Conservation (phyloP, 1,284 basidiomycete genomes). For the Ceratorhiza oryzae-sativae region DNA sequence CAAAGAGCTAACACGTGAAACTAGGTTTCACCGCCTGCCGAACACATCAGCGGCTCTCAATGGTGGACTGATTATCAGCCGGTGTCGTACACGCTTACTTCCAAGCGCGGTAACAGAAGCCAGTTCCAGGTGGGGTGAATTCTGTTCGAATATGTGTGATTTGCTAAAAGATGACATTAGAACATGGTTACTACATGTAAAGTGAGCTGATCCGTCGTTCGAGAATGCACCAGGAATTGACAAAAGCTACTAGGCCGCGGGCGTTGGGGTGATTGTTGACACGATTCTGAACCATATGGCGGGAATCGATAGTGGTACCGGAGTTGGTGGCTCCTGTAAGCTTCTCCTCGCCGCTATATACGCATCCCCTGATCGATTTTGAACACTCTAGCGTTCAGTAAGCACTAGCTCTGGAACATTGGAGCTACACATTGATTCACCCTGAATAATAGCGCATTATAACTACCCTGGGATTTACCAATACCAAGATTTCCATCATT, state of each 20-base stretch:
- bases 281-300: constrained; percentile 43
- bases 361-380: neutral
- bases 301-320: constrained; percentile 39
- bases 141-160: constrained; percentile 52
- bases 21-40: constrained; percentile 39
- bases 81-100: constrained; percentile 57
- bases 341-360: neutral
- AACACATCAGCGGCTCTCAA: constrained; percentile 53
- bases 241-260: constrained; percentile 26
- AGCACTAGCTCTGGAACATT: neutral
- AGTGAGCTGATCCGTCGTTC: neutral
- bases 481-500: constrained; percentile 43
- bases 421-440: neutral
- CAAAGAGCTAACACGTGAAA: neutral
- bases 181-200: constrained; percentile 44
- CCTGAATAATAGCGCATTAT: constrained; percentile 38
- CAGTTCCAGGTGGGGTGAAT: constrained; percentile 56
- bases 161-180: neutral
- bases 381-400: constrained; percentile 36
- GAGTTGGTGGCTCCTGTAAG: constrained; percentile 42
- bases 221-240: neutral
- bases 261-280: constrained; percentile 45
- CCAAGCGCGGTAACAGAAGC: constrained; percentile 45
- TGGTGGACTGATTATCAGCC: constrained; percentile 79
- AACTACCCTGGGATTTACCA: constrained; percentile 43